A percentile compares a stretch with the other conserved stretches of the same genome.
Evolutionary conservation across 2,329 filamentous ascomycete species (phyloP).

Genomic region (Botryosphaeria agaves): DNA sequence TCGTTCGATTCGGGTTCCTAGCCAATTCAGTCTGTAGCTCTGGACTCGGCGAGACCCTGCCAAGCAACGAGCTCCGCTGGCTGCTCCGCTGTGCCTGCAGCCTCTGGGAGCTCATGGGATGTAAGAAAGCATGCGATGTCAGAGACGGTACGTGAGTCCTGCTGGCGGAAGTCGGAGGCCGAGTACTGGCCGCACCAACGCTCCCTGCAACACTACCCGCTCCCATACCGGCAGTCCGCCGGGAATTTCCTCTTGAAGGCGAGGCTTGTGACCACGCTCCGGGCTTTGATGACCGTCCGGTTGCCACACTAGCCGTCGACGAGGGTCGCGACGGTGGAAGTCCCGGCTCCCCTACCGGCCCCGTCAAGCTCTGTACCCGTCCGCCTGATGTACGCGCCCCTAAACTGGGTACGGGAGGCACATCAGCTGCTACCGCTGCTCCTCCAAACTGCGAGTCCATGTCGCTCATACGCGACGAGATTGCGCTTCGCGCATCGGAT

Average conservation of each 20-base stretch:
- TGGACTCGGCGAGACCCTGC: background rate
- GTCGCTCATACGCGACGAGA: conserved; percentile 58
- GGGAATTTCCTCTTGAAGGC: conserved; percentile 20
- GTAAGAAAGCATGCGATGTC: conserved; percentile 81
- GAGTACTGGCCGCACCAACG: conserved; percentile 18
- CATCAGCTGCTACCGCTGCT: conserved; percentile 20
- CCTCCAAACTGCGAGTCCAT: conserved; percentile 31
- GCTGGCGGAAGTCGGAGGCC: conserved; percentile 50
- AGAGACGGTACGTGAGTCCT: conserved; percentile 81
- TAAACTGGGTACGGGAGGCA: background rate
- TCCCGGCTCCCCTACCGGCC: conserved; percentile 28
- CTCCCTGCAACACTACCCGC: conserved; percentile 25
- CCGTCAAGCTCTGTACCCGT: conserved; percentile 18
- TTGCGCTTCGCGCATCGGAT: conserved; percentile 36
- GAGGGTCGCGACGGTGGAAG: conserved; percentile 29
- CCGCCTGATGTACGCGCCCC: background rate
- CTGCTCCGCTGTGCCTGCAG: conserved; percentile 74
- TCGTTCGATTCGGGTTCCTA: conserved; percentile 37
- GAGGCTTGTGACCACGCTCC: background rate
- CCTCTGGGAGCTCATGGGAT: conserved; percentile 90
- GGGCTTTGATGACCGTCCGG: conserved; percentile 2
- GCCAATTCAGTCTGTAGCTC: conserved; percentile 14
- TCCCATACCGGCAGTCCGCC: conserved; percentile 12
- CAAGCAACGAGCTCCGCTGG: conserved; percentile 19
- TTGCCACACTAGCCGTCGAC: conserved; percentile 14